These are phyloP conservation scores for Apiospora rasikravindrae DNA, from an alignment of 2,329 filamentous ascomycete species.

Conservation along the genomic window DNA sequence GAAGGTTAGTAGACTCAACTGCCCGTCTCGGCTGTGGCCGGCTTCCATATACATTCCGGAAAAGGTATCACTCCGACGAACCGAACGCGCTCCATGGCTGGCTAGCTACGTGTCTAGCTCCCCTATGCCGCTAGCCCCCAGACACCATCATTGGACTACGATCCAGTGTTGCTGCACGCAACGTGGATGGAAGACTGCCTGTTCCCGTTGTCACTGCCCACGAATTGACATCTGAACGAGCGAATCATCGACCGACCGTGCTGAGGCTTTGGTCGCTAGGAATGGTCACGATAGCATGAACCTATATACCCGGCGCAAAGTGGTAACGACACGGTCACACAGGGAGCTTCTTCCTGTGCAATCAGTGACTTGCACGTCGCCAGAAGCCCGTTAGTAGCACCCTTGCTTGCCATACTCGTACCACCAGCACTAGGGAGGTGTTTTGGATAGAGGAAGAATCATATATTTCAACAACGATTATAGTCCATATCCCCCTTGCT, in stretches of 20 bases:
- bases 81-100: constrained; percentile 3
- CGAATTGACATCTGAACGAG: neutral
- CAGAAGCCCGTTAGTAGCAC: neutral
- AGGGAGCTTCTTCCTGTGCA: neutral
- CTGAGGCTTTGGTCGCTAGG: neutral
- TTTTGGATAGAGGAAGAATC: neutral
- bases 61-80: constrained; percentile 8
- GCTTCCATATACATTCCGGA: neutral
- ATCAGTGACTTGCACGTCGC: constrained; percentile 8
- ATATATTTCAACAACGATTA: neutral
- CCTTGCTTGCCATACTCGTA: neutral
- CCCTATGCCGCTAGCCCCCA: neutral
- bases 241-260: neutral
- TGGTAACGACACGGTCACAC: neutral
- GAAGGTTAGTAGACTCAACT: neutral
- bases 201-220: neutral
- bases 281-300: neutral
- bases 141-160: neutral
- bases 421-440: neutral
- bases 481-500: neutral
- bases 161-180: neutral
- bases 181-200: neutral
- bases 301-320: neutral
- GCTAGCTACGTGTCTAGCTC: constrained; percentile 16
- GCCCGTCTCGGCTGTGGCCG: constrained; percentile 10